phyloP scores from a whole-genome alignment of 495 filamentous ascomycete species.

The Lasiosphaeria ovina region DNA sequence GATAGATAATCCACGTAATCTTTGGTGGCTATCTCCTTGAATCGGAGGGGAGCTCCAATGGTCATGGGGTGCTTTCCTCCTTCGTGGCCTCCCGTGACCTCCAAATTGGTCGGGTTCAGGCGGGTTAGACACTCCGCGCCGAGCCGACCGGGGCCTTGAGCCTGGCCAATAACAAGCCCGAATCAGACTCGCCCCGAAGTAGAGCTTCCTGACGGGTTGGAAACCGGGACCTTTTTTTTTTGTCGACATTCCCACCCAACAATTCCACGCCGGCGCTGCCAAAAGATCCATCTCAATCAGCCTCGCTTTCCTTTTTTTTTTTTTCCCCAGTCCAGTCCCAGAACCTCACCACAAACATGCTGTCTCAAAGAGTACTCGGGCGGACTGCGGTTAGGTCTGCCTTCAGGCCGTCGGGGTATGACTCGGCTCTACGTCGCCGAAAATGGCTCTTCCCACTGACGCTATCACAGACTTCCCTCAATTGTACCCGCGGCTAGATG shows the following conservation, averaged over 20 bases:
- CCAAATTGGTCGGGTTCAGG: background rate
- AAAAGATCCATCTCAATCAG: background rate
- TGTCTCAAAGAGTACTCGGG: slow-evolving; percentile 66
- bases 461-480: slow-evolving; percentile 49
- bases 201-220: background rate
- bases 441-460: slow-evolving; percentile 34
- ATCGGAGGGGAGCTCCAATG: background rate
- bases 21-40: no score
- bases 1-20: no score
- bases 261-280: background rate
- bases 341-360: slow-evolving; percentile 49
- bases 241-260: background rate
- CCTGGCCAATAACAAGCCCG: slow-evolving; percentile 3
- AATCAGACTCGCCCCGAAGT: background rate
- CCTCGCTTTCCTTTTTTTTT: slow-evolving; percentile 15
- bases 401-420: slow-evolving; percentile 55
- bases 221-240: background rate
- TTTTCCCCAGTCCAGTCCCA: slow-evolving; percentile 6
- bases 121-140: background rate
- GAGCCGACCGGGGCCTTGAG: background rate
- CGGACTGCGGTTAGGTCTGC: slow-evolving; percentile 64
- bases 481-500: slow-evolving; percentile 59
- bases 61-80: background rate
- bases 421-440: slow-evolving; percentile 16
- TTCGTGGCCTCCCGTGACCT: background rate